These are phyloP conservation scores for Erodium chrysanthum DNA, from an alignment of 441 rosid genomes.

Conservation along the genomic window DNA sequence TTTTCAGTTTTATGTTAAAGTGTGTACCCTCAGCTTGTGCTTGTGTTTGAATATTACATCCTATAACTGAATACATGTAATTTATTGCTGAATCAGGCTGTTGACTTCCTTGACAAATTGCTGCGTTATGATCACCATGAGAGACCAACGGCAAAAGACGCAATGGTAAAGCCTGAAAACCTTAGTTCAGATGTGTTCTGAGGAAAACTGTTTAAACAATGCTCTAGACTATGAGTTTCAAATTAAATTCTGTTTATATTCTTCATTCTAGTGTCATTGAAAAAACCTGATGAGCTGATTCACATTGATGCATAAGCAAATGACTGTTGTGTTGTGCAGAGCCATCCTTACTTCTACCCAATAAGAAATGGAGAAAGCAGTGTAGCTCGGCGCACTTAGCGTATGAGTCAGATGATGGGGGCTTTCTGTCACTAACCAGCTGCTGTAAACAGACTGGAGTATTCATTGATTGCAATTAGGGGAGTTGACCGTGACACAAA, in stretches of 20 bases:
- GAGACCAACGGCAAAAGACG: slow-evolving; percentile 95
- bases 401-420: neutral
- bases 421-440: slow-evolving; percentile 14
- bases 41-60: too few relatives aligned
- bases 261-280: neutral
- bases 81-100: slow-evolving; percentile 46
- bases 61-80: neutral
- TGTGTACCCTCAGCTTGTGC: neutral
- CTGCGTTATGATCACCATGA: slow-evolving; percentile 95
- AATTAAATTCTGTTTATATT: neutral
- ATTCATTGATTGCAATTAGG: slow-evolving; percentile 13
- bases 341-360: slow-evolving; percentile 66
- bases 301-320: neutral
- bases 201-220: too few relatives aligned
- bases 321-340: slow-evolving; percentile 28
- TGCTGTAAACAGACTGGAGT: slow-evolving; percentile 19
- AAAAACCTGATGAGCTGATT: neutral
- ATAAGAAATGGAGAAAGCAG: slow-evolving; percentile 85
- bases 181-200: too few relatives aligned
- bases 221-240: neutral
- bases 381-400: slow-evolving; percentile 40
- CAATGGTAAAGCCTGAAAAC: slow-evolving; percentile 48
- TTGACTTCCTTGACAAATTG: slow-evolving; percentile 90
- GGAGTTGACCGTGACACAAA: neutral
- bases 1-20: neutral